Base-by-base conservation (phyloP, 2,329 filamentous ascomycete genomes). In the Colletotrichum godetiae region DNA sequence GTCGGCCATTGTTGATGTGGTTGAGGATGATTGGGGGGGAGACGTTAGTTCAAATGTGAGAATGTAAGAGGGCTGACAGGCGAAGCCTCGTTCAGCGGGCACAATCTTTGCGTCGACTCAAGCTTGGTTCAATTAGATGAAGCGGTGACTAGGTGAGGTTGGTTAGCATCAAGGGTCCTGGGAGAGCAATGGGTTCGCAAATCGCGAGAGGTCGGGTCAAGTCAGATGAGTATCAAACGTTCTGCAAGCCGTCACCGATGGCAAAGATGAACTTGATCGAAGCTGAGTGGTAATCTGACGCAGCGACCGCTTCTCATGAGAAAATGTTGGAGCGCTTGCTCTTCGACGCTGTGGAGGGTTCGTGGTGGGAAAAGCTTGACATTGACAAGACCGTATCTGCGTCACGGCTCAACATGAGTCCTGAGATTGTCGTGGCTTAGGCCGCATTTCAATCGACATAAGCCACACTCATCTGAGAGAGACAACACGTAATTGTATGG, bases 1-100 rank as follows among this genome's bases (percentile, higher is more conserved):
- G 55, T 89, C 86, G 72, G 87, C 84, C 88, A 89, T 89, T 63
- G 77, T 73, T 66, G 60, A 61, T 61, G 15, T 70, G 62, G n/a
- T 22, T 7, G 13, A 19, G 33, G 15, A 19, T 61, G 27, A n/a
- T 24, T 22, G 27, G 42, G 19, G 19, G 42, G 22, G 42, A 49
- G 27, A 8, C 42, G 31, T 61, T 11, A 35, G 11, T 31, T 19
- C 13, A n/a, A 27, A 49, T 29, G 24, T 71, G 42, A 46, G 37
- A 52, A 27, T 15, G n/a, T 55, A 13, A 53, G 12, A 7, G n/a
- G n/a, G 22, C 22, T 10, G 11, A 37, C 5, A 10, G 42, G 12
- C 15, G 29, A 24, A 53, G 46, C 22, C 27, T 33, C 42, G 7
- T 13, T 60, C 24, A 61, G 29, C 56, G 15, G n/a, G 19, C 31